Percentiles rank a stretch among this genome's conserved stretches.
phyloP scores from a whole-genome alignment of 2,329 filamentous ascomycete species.

The Pyricularia grisea region DNA sequence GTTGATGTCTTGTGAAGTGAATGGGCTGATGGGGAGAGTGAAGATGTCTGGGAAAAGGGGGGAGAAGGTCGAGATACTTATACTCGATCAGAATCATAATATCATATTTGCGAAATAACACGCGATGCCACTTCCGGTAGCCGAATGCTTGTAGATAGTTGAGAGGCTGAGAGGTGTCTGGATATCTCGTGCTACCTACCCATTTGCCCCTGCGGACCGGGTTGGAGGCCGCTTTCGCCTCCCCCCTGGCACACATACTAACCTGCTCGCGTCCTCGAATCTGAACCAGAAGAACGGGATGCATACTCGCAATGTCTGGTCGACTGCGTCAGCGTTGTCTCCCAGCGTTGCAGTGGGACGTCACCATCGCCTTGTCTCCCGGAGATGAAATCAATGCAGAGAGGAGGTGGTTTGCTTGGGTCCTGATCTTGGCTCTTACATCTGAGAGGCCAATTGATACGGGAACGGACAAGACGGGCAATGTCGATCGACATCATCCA shows the following conservation, averaged over 20 bases:
- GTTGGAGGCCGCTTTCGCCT: neutral
- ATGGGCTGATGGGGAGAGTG: neutral
- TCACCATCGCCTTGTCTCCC: neutral
- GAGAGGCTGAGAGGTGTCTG: neutral
- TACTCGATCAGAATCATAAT: neutral
- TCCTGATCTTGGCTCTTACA: neutral
- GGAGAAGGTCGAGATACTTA: neutral
- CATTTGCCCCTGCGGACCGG: neutral
- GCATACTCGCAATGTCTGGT: neutral
- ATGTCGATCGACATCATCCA: neutral
- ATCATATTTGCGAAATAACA: neutral
- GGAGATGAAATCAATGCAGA: neutral
- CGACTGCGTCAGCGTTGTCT: neutral
- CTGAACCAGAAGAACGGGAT: neutral
- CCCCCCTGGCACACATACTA: neutral
- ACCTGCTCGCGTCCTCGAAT: neutral
- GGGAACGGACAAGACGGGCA: neutral
- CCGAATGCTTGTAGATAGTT: neutral
- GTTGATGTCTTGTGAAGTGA: neutral
- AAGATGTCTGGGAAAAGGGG: neutral
- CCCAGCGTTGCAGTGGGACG: neutral
- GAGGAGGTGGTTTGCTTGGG: neutral
- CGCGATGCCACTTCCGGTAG: neutral
- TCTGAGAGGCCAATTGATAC: neutral
- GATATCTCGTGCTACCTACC: neutral